Conservation (phyloP, 116 monocot species). For the Posidonia oceanica region DNA sequence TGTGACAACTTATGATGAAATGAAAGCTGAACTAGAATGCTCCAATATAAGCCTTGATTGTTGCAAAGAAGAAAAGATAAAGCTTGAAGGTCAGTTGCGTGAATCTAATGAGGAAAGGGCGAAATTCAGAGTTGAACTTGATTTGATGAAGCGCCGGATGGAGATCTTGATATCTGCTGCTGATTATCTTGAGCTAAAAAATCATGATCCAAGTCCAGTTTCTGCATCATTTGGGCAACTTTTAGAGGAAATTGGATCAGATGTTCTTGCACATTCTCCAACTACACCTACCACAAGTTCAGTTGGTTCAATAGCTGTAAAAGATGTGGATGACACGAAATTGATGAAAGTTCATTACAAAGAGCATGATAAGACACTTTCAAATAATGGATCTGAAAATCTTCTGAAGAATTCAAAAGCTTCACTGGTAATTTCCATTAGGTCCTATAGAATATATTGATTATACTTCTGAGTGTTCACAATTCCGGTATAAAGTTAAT, state of each 20-base stretch:
- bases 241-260: constrained; percentile 20
- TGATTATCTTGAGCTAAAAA: constrained; percentile 15
- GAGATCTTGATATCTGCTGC: constrained; percentile 52
- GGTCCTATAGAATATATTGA: background rate
- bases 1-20: constrained; percentile 57
- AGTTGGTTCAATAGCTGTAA: background rate
- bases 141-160: constrained; percentile 74
- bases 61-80: constrained; percentile 90
- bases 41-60: constrained; percentile 65
- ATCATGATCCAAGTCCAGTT: constrained; percentile 16
- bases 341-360: background rate
- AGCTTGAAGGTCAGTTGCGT: constrained; percentile 54
- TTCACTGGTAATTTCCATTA: constrained; percentile 2
- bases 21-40: constrained; percentile 86
- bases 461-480: background rate
- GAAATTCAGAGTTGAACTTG: constrained; percentile 72
- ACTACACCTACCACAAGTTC: background rate
- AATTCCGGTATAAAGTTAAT: background rate
- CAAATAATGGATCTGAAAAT: background rate
- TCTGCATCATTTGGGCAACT: constrained; percentile 53
- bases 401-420: background rate
- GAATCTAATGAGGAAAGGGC: constrained; percentile 72
- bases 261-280: background rate
- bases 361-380: constrained; percentile 1
- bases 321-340: background rate